A percentile compares a stretch with the other conserved stretches of the same genome.
phyloP scores from a whole-genome alignment of 2,329 filamentous ascomycete species.

The Fusarium sp. region DNA sequence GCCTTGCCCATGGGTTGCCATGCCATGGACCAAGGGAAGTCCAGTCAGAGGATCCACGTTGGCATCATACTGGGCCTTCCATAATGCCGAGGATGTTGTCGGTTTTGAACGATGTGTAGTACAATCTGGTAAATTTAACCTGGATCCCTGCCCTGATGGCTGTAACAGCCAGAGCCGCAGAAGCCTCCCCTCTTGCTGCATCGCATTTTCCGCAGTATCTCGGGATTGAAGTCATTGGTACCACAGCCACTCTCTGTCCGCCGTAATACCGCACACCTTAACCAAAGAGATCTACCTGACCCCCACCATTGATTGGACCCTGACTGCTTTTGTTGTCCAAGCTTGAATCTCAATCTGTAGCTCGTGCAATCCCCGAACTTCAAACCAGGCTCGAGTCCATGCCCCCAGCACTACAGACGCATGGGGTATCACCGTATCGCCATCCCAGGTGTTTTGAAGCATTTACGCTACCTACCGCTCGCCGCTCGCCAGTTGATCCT shows the following conservation, averaged over 20 bases:
- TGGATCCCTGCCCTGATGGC: conserved; percentile 36
- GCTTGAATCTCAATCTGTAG: conserved; percentile 35
- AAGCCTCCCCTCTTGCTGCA: conserved; percentile 28
- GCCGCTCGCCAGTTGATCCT: conserved; percentile 10
- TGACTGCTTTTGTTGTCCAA: conserved; percentile 24
- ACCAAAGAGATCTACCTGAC: conserved; percentile 26
- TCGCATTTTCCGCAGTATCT: conserved; percentile 33
- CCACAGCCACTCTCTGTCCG: conserved; percentile 13
- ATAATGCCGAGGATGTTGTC: conserved; percentile 46
- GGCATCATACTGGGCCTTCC: conserved; percentile 39
- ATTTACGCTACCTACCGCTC: conserved; percentile 33
- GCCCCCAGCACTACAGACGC: conserved; percentile 27
- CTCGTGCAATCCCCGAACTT: conserved; percentile 29
- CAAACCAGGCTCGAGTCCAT: conserved; percentile 34
- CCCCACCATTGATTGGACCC: conserved; percentile 35
- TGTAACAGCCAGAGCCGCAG: conserved; percentile 46
- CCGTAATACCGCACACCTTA: conserved; percentile 21
- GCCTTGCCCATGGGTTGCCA: conserved; percentile 40
- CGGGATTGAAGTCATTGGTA: conserved; percentile 27
- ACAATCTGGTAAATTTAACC: conserved; percentile 26
- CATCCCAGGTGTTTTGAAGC: conserved; percentile 15
- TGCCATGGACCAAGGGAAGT: conserved; percentile 48
- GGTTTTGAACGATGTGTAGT: conserved; percentile 18
- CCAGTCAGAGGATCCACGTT: conserved; percentile 46
- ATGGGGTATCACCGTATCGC: conserved; percentile 38